These are phyloP conservation scores for Podaxis mareebaensis DNA, from an alignment of 768 basidiomycete genomes.

Conservation along the genomic window DNA sequence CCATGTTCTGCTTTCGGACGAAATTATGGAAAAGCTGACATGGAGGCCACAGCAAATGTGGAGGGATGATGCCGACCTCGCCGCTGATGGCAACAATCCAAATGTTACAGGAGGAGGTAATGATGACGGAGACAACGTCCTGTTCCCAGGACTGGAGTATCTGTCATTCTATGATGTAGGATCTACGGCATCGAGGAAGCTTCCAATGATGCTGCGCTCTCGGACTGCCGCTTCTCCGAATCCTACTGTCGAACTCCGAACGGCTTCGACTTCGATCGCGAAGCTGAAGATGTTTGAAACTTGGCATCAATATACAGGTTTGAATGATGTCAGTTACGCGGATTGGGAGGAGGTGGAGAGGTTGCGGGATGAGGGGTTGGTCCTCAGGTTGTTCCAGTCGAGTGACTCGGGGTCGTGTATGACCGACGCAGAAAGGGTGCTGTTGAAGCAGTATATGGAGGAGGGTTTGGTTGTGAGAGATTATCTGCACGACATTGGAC, in stretches of 20 bases:
- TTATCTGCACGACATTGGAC: slow-evolving; percentile 12
- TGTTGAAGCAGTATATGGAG: slow-evolving; percentile 5
- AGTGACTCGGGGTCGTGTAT: background rate
- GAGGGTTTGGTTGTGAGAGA: slow-evolving; percentile 11
- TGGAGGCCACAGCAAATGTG: slow-evolving; percentile 1
- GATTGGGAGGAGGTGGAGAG: slow-evolving; percentile 5
- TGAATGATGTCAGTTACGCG: background rate
- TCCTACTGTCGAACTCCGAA: background rate
- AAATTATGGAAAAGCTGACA: slow-evolving; percentile 7
- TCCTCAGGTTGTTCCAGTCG: slow-evolving; percentile 6
- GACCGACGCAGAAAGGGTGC: background rate
- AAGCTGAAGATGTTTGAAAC: slow-evolving; percentile 13
- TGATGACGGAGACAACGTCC: background rate
- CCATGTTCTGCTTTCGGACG: slow-evolving; percentile 3
- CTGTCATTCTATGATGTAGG: slow-evolving; percentile 14
- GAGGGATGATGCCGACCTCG: background rate
- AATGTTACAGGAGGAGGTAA: background rate
- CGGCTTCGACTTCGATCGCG: background rate
- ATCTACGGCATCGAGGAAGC: background rate
- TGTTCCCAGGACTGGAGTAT: slow-evolving; percentile 5
- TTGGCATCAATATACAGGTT: background rate
- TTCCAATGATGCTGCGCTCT: slow-evolving; percentile 1
- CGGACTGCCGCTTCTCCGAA: background rate
- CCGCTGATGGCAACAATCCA: background rate
- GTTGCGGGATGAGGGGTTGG: slow-evolving; percentile 2